A percentile compares a stretch with the other conserved stretches of the same genome.
phyloP scores from a whole-genome alignment of 140 eudicot genomes.

The Artemisia princeps region DNA sequence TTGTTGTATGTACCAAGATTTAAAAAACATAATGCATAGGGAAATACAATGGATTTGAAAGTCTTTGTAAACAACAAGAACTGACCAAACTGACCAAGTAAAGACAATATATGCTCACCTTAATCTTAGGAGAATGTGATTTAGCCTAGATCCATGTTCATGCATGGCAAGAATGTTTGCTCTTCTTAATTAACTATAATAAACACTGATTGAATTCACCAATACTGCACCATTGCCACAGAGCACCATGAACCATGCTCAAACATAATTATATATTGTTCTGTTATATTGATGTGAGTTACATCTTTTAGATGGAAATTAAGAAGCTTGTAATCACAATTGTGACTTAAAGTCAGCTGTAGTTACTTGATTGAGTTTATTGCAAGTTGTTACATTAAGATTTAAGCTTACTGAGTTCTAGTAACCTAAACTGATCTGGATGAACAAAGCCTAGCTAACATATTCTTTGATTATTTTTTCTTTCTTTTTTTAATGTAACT shows the following conservation, averaged over 20 bases:
- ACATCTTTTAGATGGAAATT: conserved; percentile 5
- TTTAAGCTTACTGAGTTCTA: neutral
- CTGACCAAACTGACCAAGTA: conserved; percentile 36
- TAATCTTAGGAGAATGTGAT: conserved; percentile 32
- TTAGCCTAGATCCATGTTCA: conserved; percentile 31
- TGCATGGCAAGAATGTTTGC: conserved; percentile 41
- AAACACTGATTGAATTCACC: conserved; percentile 4
- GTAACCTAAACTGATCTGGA: conserved; percentile 7
- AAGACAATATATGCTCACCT: conserved; percentile 37
- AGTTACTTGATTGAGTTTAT: too few relatives aligned
- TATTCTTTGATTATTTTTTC: neutral
- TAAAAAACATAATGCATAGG: conserved; percentile 26
- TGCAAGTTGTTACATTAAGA: too few relatives aligned
- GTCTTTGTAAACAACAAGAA: conserved; percentile 41
- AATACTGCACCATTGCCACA: neutral
- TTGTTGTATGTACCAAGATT: conserved; percentile 28
- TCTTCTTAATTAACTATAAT: conserved; percentile 21
- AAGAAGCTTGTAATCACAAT: too few relatives aligned
- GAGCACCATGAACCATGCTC: neutral
- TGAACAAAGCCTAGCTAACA: conserved; percentile 8
- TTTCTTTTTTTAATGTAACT: neutral
- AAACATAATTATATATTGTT: neutral
- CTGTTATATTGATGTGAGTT: neutral
- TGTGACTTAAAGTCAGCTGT: too few relatives aligned
- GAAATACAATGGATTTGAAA: conserved; percentile 31